phyloP scores from a whole-genome alignment of 78 protist genomes.

The Isochrysis galbana region DNA sequence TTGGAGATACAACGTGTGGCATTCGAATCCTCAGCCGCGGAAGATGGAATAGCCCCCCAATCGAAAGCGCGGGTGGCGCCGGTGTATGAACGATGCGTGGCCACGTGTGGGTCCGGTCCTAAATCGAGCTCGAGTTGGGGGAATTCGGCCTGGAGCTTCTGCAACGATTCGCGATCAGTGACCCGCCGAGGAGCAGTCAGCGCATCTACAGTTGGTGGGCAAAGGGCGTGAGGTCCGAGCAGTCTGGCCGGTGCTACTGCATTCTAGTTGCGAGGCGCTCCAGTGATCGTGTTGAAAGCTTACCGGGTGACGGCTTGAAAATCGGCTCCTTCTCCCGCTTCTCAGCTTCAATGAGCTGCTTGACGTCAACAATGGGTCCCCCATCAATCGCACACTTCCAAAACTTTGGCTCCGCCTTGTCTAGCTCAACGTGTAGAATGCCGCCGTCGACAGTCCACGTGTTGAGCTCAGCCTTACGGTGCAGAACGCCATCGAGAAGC shows the following conservation, averaged over 20 bases:
- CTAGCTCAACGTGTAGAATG: neutral
- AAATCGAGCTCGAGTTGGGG: neutral
- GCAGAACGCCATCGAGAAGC: neutral
- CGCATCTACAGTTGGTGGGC: too few species aligned
- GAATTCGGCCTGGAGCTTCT: constrained; percentile 17
- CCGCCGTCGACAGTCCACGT: neutral
- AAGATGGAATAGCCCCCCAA: neutral
- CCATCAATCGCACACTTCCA: neutral
- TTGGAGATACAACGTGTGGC: too few species aligned
- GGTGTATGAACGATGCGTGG: neutral
- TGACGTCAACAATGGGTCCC: neutral
- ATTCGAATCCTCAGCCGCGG: neutral
- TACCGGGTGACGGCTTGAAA: neutral
- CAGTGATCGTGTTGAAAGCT: neutral
- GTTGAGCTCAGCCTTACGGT: neutral
- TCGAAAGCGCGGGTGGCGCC: neutral
- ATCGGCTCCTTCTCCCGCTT: neutral
- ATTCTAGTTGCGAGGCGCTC: neutral
- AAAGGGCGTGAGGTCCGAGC: neutral
- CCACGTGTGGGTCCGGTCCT: too few species aligned
- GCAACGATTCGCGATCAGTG: neutral
- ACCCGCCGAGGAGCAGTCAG: neutral
- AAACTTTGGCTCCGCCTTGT: neutral
- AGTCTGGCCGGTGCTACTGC: neutral
- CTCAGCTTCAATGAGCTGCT: neutral